phyloP scores from a whole-genome alignment of 768 basidiomycete species.

The Kwoniella europaea region DNA sequence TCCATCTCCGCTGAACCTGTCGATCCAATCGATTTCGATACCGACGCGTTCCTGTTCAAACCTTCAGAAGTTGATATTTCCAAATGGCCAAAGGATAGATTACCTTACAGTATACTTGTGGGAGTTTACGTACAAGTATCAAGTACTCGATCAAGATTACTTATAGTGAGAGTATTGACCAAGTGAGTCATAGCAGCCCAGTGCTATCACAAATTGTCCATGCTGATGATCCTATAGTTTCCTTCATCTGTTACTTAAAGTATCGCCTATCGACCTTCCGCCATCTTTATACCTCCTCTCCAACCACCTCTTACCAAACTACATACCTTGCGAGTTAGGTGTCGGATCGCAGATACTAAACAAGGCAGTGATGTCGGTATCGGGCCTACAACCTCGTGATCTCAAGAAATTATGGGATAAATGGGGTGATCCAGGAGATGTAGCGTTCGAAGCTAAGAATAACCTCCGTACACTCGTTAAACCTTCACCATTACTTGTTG shows the following conservation, averaged over 20 bases:
- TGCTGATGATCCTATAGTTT: conserved; percentile 72
- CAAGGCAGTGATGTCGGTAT: conserved; percentile 58
- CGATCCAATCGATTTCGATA: conserved; percentile 52
- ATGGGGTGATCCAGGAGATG: conserved; percentile 83
- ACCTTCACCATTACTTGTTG: conserved; percentile 59
- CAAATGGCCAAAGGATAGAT: conserved; percentile 51
- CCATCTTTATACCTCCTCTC: conserved; percentile 81
- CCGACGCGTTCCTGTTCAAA: conserved; percentile 50
- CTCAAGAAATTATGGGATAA: conserved; percentile 64
- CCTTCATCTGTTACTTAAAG: conserved; percentile 69
- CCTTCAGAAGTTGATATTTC: conserved; percentile 38
- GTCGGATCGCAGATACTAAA: conserved; percentile 61
- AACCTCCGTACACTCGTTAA: conserved; percentile 54
- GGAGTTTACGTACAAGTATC: conserved; percentile 56
- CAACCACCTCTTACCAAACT: conserved; percentile 77
- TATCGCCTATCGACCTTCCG: conserved; percentile 72
- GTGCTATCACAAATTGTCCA: conserved; percentile 37
- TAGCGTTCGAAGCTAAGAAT: conserved; percentile 78
- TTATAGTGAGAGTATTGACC: conserved; percentile 53
- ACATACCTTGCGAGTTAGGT: conserved; percentile 65
- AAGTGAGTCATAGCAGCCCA: conserved; percentile 43
- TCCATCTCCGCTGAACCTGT: conserved; percentile 38
- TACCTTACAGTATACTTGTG: conserved; percentile 56
- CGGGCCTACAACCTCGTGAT: conserved; percentile 48
- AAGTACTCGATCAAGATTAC: conserved; percentile 50